Conservation (phyloP, 441 rosid genomes). For the Euphorbia corollata region DNA sequence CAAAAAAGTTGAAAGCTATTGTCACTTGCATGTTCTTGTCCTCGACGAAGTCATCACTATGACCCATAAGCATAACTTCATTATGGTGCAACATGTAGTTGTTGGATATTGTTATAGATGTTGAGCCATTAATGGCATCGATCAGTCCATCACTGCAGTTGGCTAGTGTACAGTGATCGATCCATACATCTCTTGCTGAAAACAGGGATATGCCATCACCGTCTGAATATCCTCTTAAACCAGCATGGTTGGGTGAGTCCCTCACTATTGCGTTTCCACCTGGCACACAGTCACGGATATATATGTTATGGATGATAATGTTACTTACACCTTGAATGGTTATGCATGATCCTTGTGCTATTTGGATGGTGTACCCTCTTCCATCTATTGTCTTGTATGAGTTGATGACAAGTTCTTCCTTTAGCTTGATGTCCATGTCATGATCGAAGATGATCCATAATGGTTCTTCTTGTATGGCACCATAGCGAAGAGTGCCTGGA, state of each 20-base stretch:
- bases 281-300: constrained; percentile 68
- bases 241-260: constrained; percentile 53
- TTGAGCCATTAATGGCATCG: constrained; percentile 66
- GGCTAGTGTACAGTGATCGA: constrained; percentile 68
- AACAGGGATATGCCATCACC: constrained; percentile 80
- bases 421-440: constrained; percentile 65
- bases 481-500: constrained; percentile 65
- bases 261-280: constrained; percentile 62
- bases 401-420: constrained; percentile 72
- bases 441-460: constrained; percentile 69
- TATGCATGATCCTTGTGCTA: constrained; percentile 71
- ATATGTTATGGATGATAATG: constrained; percentile 64
- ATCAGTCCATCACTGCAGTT: constrained; percentile 63
- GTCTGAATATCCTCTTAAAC: constrained; percentile 62
- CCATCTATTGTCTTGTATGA: constrained; percentile 78
- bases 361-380: constrained; percentile 69
- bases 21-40: constrained; percentile 88
- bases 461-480: constrained; percentile 63
- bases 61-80: constrained; percentile 75
- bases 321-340: constrained; percentile 61
- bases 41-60: constrained; percentile 49
- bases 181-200: constrained; percentile 72
- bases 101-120: constrained; percentile 71
- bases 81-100: constrained; percentile 74
- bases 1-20: constrained; percentile 78